Conservation (phyloP, 805 yeast species). For the Wickerhamiella alocasiicola region DNA sequence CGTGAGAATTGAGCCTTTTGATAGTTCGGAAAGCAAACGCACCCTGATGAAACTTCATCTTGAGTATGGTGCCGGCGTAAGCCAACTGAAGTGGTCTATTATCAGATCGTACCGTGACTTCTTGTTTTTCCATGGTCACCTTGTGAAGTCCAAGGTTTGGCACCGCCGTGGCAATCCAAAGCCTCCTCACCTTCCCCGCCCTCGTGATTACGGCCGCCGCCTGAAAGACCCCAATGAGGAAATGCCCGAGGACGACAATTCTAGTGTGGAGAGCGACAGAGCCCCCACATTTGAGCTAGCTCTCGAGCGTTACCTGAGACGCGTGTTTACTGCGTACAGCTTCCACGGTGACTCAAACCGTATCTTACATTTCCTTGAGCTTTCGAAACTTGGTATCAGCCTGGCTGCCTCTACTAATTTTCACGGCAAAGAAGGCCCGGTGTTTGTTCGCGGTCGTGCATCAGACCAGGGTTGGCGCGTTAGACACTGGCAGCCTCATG, state of each 20-base stretch:
- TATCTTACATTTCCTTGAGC: conserved; percentile 74
- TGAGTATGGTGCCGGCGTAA: conserved; percentile 81
- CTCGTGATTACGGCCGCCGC: conserved; percentile 9
- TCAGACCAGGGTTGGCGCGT: conserved; percentile 93
- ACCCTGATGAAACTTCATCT: conserved; percentile 50
- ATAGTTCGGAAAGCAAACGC: conserved; percentile 28
- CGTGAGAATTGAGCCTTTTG: conserved; percentile 35
- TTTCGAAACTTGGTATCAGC: conserved; percentile 77
- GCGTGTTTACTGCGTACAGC: conserved; percentile 44
- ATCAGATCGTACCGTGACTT: conserved; percentile 62
- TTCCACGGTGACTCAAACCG: conserved; percentile 73
- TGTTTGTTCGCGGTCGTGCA: conserved; percentile 71
- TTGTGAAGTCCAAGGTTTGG: conserved; percentile 24
- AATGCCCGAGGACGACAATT: not conserved
- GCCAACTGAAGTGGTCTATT: conserved; percentile 68
- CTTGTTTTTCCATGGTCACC: conserved; percentile 51
- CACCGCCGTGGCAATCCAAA: conserved; percentile 23
- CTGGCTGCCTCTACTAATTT: conserved; percentile 70
- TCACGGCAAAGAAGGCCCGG: conserved; percentile 80
- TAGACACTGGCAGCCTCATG: conserved; percentile 70
- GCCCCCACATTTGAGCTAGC: conserved; percentile 18
- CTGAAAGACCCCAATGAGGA: conserved; percentile 5
- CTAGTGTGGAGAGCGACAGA: not conserved
- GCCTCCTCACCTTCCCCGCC: conserved; percentile 36
- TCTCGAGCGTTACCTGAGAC: conserved; percentile 56